Base-by-base conservation (phyloP, 345 rosid species). In the Rhodamnia argentea region DNA sequence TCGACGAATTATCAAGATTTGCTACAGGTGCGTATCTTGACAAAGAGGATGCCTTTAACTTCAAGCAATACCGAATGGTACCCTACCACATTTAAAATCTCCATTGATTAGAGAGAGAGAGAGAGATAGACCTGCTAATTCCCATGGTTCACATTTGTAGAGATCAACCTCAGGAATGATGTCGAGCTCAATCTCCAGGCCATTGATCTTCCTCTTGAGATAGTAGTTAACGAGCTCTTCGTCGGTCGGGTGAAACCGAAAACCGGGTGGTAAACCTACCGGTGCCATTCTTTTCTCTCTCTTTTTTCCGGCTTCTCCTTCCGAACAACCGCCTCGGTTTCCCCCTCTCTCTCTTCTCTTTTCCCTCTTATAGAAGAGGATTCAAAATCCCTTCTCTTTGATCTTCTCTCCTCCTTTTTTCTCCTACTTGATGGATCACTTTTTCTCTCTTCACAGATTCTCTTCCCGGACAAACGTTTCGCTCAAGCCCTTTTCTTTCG, bases 121-220 rank as follows among this genome's bases (percentile, higher is more conserved):
- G 60, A 23, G 32, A n/a, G 84, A 40, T 10, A 29, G 32, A 75
- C 99, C 99, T 90, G 99, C 91, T 81, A 97, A 87, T 83, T 97
- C 99, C 99, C 99, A 97, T 1, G 99, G 99, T 91, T 97, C 99
- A 81, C 98, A 94, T 93, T 96, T 96, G 98, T 96, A 96, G 88
- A 96, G 98, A 91, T 96, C 99, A 87, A 97, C 96, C 87, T 97
- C 99, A 3, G 99, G 99, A 83, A 97, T 97, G 83, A 97, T 96
- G 88, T 96, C 98, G 44, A 97, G 97, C 84, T 97, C 99, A 70
- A 97, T 97, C 87, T 96, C 94, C 81, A 90, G 96, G 82, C 98
- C 96, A 62, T 90, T 91, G 60, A 97, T 93, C 86, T 97, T 97
- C 83, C 98, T 87, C 90, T 95, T 96, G 52, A 97, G 95, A 87